Base-by-base conservation (phyloP, 2,329 filamentous ascomycete species). In the Colletotrichum tofieldiae region DNA sequence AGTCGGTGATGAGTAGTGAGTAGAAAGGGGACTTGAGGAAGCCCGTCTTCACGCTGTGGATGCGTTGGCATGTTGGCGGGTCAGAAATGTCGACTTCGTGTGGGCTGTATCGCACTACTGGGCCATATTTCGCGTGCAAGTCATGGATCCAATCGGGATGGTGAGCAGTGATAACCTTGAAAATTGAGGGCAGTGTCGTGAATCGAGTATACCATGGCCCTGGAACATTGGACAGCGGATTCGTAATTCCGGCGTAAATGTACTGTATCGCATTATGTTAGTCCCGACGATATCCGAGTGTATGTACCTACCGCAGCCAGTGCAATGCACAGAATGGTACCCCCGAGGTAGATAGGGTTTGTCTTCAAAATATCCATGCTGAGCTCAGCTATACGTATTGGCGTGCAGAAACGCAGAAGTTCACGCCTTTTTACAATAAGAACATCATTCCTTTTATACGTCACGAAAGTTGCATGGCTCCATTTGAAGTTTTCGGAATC, bases 1-100 rank as follows among this genome's bases (percentile, higher is more conserved):
- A 68, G 12, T 73, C 75, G 5, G 74, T 73, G 58, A 74, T 70
- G 8, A 72, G 56, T 0, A 56, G 47, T 0, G 66, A 65, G 51
- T 72, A 71, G 37, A 70, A 72, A 2, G 66, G 70, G 1, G 66
- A 60, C 37, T 72, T 72, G 16, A 65, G 18, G 2, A 72, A 72
- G 6, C 54, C 60, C 0, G 59, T 67, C 41, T 71, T 65, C 5
- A 61, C 67, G 12, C 66, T 55, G 47, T 70, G 54, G 81, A 89
- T 52, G 82, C 64, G 68, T 45, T 76, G 78, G 49, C 76, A 65
- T 52, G 71, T 74, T 9, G 72, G 63, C 8, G 77, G 37, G 16
- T 78, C 74, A 14, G 75, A 67, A 2, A 79, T 52, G 65, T 72
- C 73, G 32, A 73, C 71, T 20, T 73, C 61, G 16, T 52, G 16